Evolutionary conservation across 2,329 filamentous ascomycete species (phyloP).

Genomic region (Zymoseptoria brevis): DNA sequence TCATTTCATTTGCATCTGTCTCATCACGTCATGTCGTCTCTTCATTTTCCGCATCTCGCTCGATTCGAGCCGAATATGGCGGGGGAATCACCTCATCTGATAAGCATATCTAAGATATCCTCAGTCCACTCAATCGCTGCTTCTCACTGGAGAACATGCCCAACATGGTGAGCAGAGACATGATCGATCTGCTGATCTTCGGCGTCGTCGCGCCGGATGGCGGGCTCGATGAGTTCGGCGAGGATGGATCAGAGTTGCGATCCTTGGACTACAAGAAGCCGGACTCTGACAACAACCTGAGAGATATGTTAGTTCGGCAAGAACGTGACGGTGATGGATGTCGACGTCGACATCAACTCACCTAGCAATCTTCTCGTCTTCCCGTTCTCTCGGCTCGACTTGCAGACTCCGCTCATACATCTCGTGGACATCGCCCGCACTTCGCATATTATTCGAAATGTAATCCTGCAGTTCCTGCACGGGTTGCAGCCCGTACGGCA

Average conservation of each 20-base stretch:
- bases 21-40: not conserved
- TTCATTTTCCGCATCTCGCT: not conserved
- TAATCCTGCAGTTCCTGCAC: slow-evolving; percentile 93
- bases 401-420: slow-evolving; percentile 97
- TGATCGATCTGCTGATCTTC: not conserved
- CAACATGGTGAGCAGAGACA: not conserved
- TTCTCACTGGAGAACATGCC: not conserved
- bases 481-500: slow-evolving; percentile 84
- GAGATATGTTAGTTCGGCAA: slow-evolving; percentile 12
- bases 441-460: slow-evolving; percentile 92
- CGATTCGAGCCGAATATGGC: not conserved
- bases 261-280: slow-evolving; percentile 41
- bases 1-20: not conserved
- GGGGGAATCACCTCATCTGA: not conserved
- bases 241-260: slow-evolving; percentile 1
- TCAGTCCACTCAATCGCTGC: not conserved
- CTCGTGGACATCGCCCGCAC: slow-evolving; percentile 91
- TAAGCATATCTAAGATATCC: not conserved
- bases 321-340: not conserved
- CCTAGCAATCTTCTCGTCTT: slow-evolving; percentile 99
- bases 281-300: slow-evolving; percentile 47
- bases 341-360: slow-evolving; percentile 39
- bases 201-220: not conserved
- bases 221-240: not conserved
- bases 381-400: slow-evolving; percentile 88